Percentiles rank a stretch among this genome's conserved stretches.
phyloP scores from a whole-genome alignment of 495 filamentous ascomycete genomes.

The Aspergillus avenaceus region DNA sequence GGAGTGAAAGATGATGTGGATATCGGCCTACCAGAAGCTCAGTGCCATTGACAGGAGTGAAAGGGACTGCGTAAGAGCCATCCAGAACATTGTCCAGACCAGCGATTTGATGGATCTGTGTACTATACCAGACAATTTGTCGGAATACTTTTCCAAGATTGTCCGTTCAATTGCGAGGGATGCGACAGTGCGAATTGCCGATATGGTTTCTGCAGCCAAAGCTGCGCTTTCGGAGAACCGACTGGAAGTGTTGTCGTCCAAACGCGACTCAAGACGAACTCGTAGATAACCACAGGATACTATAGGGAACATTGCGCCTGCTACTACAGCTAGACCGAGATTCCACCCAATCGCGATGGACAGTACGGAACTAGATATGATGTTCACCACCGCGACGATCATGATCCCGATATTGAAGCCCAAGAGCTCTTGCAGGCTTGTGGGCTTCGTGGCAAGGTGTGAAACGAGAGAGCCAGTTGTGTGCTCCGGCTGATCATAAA shows the following conservation, averaged over 20 bases:
- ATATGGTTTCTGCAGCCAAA: conserved; percentile 49
- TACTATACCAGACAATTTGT: conserved; percentile 39
- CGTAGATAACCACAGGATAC: conserved; percentile 47
- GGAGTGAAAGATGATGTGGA: not conserved
- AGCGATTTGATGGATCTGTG: conserved; percentile 28
- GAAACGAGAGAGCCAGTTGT: conserved; percentile 41
- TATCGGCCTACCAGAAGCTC: conserved; percentile 50
- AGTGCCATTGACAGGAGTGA: conserved; percentile 39
- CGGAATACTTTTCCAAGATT: conserved; percentile 37
- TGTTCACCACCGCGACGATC: conserved; percentile 32
- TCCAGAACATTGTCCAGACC: conserved; percentile 5
- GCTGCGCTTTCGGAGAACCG: conserved; percentile 45
- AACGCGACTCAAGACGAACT: conserved; percentile 33
- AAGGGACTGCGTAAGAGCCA: conserved; percentile 12
- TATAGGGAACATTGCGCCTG: conserved; percentile 45
- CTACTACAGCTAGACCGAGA: conserved; percentile 49
- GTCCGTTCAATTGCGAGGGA: conserved; percentile 43
- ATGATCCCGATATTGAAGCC: conserved; percentile 22
- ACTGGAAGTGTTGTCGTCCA: conserved; percentile 46
- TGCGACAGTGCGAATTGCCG: conserved; percentile 48
- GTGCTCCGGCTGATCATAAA: conserved; percentile 40
- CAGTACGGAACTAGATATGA: conserved; percentile 44
- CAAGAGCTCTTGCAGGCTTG: conserved; percentile 53
- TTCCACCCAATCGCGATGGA: conserved; percentile 54
- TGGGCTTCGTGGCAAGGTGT: conserved; percentile 48